phyloP scores from a whole-genome alignment of 129 eudicot genomes.

The Ambrosia trifida region DNA sequence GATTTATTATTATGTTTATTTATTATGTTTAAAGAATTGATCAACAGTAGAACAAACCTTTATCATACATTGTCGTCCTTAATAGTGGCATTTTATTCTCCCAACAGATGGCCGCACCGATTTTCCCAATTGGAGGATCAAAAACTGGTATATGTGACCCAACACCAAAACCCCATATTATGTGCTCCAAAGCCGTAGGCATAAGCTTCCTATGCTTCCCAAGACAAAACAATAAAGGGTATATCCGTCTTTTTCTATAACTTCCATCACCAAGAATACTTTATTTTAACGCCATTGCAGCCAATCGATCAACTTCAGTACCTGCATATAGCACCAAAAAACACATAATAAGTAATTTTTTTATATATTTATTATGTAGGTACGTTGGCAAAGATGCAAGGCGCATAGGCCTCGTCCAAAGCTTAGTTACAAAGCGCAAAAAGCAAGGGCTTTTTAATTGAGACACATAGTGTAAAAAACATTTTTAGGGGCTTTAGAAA shows the following conservation, averaged over 20 bases:
- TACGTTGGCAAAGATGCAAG: too few species aligned
- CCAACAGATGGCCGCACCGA: slow-evolving; percentile 96
- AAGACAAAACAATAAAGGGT: slow-evolving; percentile 80
- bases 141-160: slow-evolving; percentile 87
- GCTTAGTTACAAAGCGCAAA: too few species aligned
- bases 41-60: slow-evolving; percentile 62
- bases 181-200: slow-evolving; percentile 88
- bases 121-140: slow-evolving; percentile 80
- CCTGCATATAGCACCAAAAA: slow-evolving; percentile 46
- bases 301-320: slow-evolving; percentile 90
- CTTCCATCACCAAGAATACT: slow-evolving; percentile 79
- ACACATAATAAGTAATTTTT: too few species aligned
- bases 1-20: too few species aligned
- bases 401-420: slow-evolving; percentile 11
- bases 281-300: slow-evolving; percentile 90
- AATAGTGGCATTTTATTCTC: slow-evolving; percentile 93
- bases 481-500: too few species aligned
- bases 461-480: too few species aligned
- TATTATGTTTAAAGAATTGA: too few species aligned
- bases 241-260: slow-evolving; percentile 89
- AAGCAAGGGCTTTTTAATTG: too few species aligned
- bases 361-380: too few species aligned
- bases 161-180: slow-evolving; percentile 96
- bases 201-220: slow-evolving; percentile 89
- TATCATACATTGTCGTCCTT: slow-evolving; percentile 88